Evolutionary conservation across 2,329 filamentous ascomycete species (phyloP), one percentile per base, ranked within the genome.

Genomic region (Aspergillus tubingensis): DNA sequence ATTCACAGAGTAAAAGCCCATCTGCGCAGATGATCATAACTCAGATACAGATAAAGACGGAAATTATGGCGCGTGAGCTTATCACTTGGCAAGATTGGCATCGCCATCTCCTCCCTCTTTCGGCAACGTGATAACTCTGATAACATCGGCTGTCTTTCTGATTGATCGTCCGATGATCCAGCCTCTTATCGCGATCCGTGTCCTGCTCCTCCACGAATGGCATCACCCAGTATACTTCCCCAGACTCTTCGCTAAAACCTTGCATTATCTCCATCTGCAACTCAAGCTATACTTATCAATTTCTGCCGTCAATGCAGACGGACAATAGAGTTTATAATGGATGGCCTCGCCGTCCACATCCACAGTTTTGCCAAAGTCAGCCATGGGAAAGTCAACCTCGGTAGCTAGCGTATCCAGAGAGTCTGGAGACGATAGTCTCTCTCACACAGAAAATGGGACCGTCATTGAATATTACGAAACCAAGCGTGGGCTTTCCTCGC

Each of bases 381-480:
- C 5, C 44, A 70, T 69, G 67, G 67, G 70, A 53, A 72, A 71
- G 39, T 62, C 63, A 52, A 36, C 43, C 8, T 64, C 61, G 6
- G 47, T 59, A 11, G 53, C 32, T 17, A 36, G 32, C 30, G 2
- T 36, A 25, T 21, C 49, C 27, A 30, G 49, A 27, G 11, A 19
- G 8, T 30, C 49, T 3, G 32, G 32, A 36, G 49, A 67, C 21
- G 57, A 67, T 19, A 41, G 51, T 19, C 50, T 52, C 15, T 39
- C 60, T 50, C 53, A 57, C 0, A 65, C 57, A 32, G 59, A 66
- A 10, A 65, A 70, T 59, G 70, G 68, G 4, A 65, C 57, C 4
- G 39, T 68, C 13, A 21, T 58, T n/a, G 54, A 67, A 0, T 63
- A 63, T 19, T 53, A 57, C 39, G 21, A 60, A n/a, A 63, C 61